Percentiles rank a stretch among this genome's conserved stretches.
Conservation (phyloP, 768 basidiomycete species). For the Lentinula boryana region DNA sequence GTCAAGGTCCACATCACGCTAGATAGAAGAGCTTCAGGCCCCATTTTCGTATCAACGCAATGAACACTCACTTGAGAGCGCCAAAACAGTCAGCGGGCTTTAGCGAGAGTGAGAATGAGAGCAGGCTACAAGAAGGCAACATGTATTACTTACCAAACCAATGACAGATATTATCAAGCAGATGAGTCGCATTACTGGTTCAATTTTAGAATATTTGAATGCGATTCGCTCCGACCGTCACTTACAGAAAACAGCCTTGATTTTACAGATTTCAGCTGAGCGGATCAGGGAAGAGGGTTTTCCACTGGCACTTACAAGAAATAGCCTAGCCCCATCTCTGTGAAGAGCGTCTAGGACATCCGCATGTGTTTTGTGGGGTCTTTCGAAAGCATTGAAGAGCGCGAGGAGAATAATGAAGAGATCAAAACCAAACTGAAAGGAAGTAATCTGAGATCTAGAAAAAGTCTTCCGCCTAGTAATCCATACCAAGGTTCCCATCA, state of each 20-base stretch:
- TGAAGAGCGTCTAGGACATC: neutral
- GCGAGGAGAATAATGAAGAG: neutral
- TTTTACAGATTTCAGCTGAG: neutral
- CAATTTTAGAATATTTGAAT: neutral
- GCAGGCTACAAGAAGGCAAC: no score
- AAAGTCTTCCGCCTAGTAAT: neutral
- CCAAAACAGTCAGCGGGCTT: neutral
- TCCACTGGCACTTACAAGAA: neutral
- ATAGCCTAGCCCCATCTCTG: neutral
- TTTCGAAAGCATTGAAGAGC: neutral
- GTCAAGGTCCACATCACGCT: conserved; percentile 8
- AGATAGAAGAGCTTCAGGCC: neutral
- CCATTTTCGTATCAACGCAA: neutral
- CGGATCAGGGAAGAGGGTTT: neutral
- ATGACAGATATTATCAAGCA: neutral
- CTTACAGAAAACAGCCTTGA: neutral
- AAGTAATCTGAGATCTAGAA: neutral
- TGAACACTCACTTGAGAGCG: neutral
- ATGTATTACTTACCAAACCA: neutral
- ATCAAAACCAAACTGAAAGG: neutral
- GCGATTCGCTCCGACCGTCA: neutral
- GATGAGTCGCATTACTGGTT: neutral
- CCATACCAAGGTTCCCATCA: conserved; percentile 1
- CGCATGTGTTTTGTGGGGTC: neutral
- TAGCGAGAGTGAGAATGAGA: neutral